phyloP scores from a whole-genome alignment of 768 basidiomycete species.

The Lactarius hengduanensis region DNA sequence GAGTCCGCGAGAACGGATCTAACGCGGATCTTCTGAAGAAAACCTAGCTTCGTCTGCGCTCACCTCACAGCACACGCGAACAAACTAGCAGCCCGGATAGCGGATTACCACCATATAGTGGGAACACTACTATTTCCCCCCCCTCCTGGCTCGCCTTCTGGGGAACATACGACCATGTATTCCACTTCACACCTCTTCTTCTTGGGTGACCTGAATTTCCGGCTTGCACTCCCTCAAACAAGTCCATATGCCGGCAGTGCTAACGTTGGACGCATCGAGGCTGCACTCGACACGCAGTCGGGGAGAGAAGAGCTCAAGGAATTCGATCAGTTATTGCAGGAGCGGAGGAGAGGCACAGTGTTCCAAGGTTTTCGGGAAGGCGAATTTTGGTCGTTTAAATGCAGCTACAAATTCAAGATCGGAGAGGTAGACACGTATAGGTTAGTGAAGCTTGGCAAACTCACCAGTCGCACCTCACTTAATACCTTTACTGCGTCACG shows the following conservation, averaged over 20 bases:
- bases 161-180: conserved; percentile 61
- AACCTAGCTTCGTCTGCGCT: conserved; percentile 79
- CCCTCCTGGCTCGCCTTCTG: conserved; percentile 39
- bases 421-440: conserved; percentile 83
- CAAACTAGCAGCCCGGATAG: conserved; percentile 62
- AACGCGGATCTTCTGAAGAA: conserved; percentile 10
- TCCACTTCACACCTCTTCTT: conserved; percentile 89
- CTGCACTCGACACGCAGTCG: conserved; percentile 40
- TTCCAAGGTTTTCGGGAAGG: conserved; percentile 80
- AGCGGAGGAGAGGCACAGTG: conserved; percentile 60
- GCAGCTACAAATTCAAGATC: conserved; percentile 84
- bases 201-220: conserved; percentile 92
- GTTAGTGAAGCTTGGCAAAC: conserved; percentile 41
- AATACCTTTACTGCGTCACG: background rate
- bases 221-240: conserved; percentile 61
- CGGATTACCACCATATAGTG: conserved; percentile 81
- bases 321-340: conserved; percentile 67
- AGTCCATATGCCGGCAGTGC: conserved; percentile 45
- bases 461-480: conserved; percentile 14
- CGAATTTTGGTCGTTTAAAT: conserved; percentile 84
- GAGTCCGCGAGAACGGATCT: conserved; percentile 37
- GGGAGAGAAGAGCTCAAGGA: conserved; percentile 62
- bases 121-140: conserved; percentile 75
- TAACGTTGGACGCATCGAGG: conserved; percentile 39
- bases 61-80: conserved; percentile 84